phyloP scores from a whole-genome alignment of 2,329 filamentous ascomycete species.

The Ciborinia camelliae region DNA sequence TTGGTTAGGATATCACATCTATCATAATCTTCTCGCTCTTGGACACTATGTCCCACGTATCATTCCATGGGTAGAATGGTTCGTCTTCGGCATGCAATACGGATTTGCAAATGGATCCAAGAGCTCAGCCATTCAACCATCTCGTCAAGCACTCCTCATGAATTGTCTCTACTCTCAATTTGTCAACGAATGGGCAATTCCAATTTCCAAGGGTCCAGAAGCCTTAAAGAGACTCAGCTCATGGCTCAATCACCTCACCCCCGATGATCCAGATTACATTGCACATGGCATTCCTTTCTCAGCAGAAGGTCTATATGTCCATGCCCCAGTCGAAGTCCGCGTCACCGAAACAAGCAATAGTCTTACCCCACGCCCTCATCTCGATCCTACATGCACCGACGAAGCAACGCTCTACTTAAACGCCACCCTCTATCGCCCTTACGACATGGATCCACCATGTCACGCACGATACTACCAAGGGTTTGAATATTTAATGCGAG shows the following conservation, averaged over 20 bases:
- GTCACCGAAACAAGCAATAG: slow-evolving; percentile 64
- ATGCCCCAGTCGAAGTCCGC: slow-evolving; percentile 90
- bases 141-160: slow-evolving; percentile 80
- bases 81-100: slow-evolving; percentile 97
- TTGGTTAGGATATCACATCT: slow-evolving; percentile 78
- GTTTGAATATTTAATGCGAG: slow-evolving; percentile 87
- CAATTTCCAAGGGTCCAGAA: slow-evolving; percentile 80
- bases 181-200: slow-evolving; percentile 97
- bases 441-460: slow-evolving; percentile 73
- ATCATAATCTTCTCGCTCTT: slow-evolving; percentile 84
- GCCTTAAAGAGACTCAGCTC: slow-evolving; percentile 77
- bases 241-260: slow-evolving; percentile 68
- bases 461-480: slow-evolving; percentile 77
- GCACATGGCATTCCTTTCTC: slow-evolving; percentile 73
- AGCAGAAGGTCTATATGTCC: slow-evolving; percentile 75
- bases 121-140: slow-evolving; percentile 74
- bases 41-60: slow-evolving; percentile 74
- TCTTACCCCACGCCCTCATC: slow-evolving; percentile 50
- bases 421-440: slow-evolving; percentile 83
- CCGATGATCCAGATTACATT: slow-evolving; percentile 63
- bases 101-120: slow-evolving; percentile 71
- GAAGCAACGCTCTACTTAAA: slow-evolving; percentile 84
- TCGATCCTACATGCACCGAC: slow-evolving; percentile 68
- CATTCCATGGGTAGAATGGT: slow-evolving; percentile 88
- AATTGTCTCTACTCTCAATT: slow-evolving; percentile 98